Conservation (phyloP, 768 basidiomycete genomes). For the Floccularia luteovirens region DNA sequence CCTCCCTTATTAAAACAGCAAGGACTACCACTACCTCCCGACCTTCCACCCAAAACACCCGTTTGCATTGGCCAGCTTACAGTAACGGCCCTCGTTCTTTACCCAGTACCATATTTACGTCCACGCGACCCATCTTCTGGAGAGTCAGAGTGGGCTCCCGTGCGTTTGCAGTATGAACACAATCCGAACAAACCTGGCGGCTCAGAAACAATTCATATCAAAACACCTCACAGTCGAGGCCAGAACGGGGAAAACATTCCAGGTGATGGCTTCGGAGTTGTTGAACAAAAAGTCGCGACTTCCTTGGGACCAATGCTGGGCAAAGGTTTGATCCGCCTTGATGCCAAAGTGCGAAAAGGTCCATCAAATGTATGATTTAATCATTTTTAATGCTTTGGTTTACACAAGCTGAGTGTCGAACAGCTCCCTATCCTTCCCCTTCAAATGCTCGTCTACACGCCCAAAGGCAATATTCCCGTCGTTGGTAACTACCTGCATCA, state of each 20-base stretch:
- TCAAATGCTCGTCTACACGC: slow-evolving; percentile 86
- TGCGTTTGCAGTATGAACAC: slow-evolving; percentile 67
- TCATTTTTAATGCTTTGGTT: slow-evolving; percentile 4
- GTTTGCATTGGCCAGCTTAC: slow-evolving; percentile 83
- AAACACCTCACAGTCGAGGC: slow-evolving; percentile 46
- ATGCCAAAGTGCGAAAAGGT: slow-evolving; percentile 67
- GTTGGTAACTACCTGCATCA: slow-evolving; percentile 73
- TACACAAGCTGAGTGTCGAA: neutral
- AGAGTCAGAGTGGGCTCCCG: slow-evolving; percentile 60
- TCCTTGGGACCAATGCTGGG: slow-evolving; percentile 78
- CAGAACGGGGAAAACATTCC: slow-evolving; percentile 44
- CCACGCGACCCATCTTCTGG: slow-evolving; percentile 28
- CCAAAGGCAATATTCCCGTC: slow-evolving; percentile 84
- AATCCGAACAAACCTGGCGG: slow-evolving; percentile 43
- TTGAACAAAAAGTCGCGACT: slow-evolving; percentile 81
- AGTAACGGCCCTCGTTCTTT: slow-evolving; percentile 82
- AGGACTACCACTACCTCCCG: slow-evolving; percentile 34
- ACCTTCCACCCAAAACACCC: slow-evolving; percentile 72
- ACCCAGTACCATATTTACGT: slow-evolving; percentile 64
- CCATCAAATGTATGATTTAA: slow-evolving; percentile 45
- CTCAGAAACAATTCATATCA: slow-evolving; percentile 75
- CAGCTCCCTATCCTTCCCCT: slow-evolving; percentile 81
- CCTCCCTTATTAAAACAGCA: slow-evolving; percentile 25
- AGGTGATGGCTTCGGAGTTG: slow-evolving; percentile 72
- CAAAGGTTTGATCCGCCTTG: slow-evolving; percentile 75